phyloP scores from a whole-genome alignment of 768 basidiomycete species.

The Tephrocybe sp. region DNA sequence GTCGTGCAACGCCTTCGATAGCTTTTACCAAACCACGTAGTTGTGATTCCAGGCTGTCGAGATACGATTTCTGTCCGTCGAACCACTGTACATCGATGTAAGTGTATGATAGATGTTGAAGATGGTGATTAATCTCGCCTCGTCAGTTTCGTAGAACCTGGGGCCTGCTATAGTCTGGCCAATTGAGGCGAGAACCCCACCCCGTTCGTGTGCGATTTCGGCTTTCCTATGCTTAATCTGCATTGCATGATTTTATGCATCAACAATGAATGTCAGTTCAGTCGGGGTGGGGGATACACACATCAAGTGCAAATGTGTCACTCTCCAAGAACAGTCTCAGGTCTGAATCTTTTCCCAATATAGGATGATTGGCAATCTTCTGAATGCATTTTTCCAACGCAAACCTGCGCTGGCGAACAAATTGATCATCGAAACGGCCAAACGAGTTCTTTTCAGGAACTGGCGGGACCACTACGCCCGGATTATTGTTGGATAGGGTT shows the following conservation, averaged over 20 bases:
- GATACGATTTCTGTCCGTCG: slow-evolving; percentile 77
- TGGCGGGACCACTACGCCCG: slow-evolving; percentile 95
- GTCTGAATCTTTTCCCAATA: slow-evolving; percentile 84
- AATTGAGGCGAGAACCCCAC: slow-evolving; percentile 81
- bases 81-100: slow-evolving; percentile 66
- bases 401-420: slow-evolving; percentile 80
- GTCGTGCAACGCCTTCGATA: slow-evolving; percentile 81
- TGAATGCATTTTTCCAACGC: slow-evolving; percentile 89
- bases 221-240: slow-evolving; percentile 88
- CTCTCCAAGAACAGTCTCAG: slow-evolving; percentile 89
- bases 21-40: slow-evolving; percentile 83
- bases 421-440: slow-evolving; percentile 89
- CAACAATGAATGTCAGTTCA: not conserved
- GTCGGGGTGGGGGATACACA: slow-evolving; percentile 35
- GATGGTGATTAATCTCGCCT: slow-evolving; percentile 42
- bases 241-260: not conserved
- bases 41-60: slow-evolving; percentile 90
- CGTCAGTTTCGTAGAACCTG: slow-evolving; percentile 85
- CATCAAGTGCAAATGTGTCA: slow-evolving; percentile 88
- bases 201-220: slow-evolving; percentile 72
- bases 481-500: slow-evolving; percentile 83
- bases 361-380: slow-evolving; percentile 91
- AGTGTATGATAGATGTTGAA: not conserved
- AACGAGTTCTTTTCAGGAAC: slow-evolving; percentile 94
- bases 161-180: slow-evolving; percentile 78